Evolutionary conservation across 2,329 filamentous ascomycete genomes (phyloP).

Genomic region (Sporothrix sp.): DNA sequence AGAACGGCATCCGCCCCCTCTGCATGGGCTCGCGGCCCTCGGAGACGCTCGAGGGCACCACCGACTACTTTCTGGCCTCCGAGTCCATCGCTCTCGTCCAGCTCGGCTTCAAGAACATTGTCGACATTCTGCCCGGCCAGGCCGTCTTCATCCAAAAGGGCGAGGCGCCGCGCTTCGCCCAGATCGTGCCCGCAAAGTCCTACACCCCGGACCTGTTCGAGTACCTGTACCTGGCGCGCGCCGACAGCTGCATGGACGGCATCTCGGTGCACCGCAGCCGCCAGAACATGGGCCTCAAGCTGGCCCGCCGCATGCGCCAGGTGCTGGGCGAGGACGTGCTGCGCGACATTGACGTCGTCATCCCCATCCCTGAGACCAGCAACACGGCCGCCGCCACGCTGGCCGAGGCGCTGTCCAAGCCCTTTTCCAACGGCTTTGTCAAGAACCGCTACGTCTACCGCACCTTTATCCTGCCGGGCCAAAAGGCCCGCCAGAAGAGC

Average conservation of each 20-base stretch:
- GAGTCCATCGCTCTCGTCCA: constrained; percentile 78
- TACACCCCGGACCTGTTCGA: constrained; percentile 86
- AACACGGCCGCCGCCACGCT: constrained; percentile 72
- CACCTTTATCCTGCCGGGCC: constrained; percentile 68
- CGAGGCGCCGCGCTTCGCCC: constrained; percentile 58
- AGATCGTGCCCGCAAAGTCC: constrained; percentile 56
- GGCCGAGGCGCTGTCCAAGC: constrained; percentile 64
- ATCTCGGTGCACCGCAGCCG: constrained; percentile 78
- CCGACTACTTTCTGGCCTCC: constrained; percentile 84
- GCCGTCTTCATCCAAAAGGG: constrained; percentile 58
- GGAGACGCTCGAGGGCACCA: constrained; percentile 48
- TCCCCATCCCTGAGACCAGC: constrained; percentile 42
- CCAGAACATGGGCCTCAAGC: constrained; percentile 74
- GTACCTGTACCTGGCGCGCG: constrained; percentile 78
- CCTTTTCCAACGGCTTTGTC: constrained; percentile 72
- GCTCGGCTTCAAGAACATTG: constrained; percentile 66
- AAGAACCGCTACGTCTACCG: constrained; percentile 86
- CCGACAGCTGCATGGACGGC: constrained; percentile 74
- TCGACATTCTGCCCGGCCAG: constrained; percentile 72
- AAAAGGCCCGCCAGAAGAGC: constrained; percentile 70
- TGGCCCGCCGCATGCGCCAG: constrained; percentile 62
- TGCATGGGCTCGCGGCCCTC: constrained; percentile 67
- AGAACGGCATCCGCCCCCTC: constrained; percentile 74
- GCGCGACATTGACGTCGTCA: constrained; percentile 61
- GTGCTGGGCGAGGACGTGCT: constrained; percentile 60